Evolutionary conservation across 768 basidiomycete species (phyloP).

Genomic region (Tricholoma saponaceum): DNA sequence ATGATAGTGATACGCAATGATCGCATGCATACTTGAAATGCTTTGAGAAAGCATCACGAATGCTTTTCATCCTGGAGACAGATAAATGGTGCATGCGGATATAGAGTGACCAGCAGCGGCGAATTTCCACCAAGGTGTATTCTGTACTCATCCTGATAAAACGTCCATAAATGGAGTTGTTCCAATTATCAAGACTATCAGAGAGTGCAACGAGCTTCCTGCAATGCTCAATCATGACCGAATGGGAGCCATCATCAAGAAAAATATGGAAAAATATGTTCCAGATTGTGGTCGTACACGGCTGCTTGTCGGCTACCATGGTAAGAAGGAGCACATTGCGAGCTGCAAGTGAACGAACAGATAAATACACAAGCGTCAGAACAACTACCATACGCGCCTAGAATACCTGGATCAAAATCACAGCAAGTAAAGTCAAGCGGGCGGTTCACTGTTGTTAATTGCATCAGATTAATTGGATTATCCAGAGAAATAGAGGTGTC

Average conservation of each 20-base stretch:
- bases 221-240: slow-evolving; percentile 22
- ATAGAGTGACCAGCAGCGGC: slow-evolving; percentile 28
- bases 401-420: slow-evolving; percentile 32
- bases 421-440: slow-evolving; percentile 35
- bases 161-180: slow-evolving; percentile 18
- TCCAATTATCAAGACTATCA: slow-evolving; percentile 22
- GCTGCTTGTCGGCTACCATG: slow-evolving; percentile 23
- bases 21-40: not conserved
- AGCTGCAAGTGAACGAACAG: slow-evolving; percentile 16
- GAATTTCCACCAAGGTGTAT: slow-evolving; percentile 26
- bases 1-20: too few species aligned
- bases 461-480: not conserved
- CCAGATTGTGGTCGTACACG: slow-evolving; percentile 22
- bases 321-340: slow-evolving; percentile 34
- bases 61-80: slow-evolving; percentile 2
- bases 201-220: slow-evolving; percentile 23
- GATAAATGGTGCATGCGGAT: slow-evolving; percentile 17
- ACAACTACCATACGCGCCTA: slow-evolving; percentile 21
- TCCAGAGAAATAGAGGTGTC: slow-evolving; percentile 3
- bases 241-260: slow-evolving; percentile 21
- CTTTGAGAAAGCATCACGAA: slow-evolving; percentile 12
- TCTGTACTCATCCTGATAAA: slow-evolving; percentile 25
- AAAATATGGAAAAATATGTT: slow-evolving; percentile 34
- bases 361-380: not conserved
- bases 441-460: slow-evolving; percentile 8